Percentiles rank a stretch among this genome's conserved stretches.
Conservation (phyloP, 148 eudicot genomes). For the Arbutus unedo region DNA sequence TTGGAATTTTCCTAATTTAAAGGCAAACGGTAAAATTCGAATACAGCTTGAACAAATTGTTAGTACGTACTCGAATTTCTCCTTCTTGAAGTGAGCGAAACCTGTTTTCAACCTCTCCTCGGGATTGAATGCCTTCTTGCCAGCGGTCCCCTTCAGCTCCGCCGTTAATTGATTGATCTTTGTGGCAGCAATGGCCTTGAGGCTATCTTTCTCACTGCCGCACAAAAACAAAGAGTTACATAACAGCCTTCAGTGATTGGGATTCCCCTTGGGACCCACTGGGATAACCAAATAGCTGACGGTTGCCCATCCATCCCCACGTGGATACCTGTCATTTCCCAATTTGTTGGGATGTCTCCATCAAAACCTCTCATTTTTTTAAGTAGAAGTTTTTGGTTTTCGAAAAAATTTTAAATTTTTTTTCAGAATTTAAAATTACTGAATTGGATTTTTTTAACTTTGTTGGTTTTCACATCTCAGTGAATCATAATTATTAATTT, state of each 20-base stretch:
- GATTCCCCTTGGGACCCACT: background rate
- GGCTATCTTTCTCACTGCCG: slow-evolving; percentile 54
- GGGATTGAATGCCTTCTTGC: slow-evolving; percentile 38
- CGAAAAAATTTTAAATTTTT: no score
- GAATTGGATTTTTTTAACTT: no score
- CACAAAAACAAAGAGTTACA: background rate
- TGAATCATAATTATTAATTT: no score
- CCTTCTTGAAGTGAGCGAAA: slow-evolving; percentile 67
- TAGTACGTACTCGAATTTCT: slow-evolving; percentile 67
- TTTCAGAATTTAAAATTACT: no score
- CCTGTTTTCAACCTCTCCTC: slow-evolving; percentile 58
- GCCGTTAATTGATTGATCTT: slow-evolving; percentile 65
- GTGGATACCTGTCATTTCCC: no score
- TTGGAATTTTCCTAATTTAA: background rate
- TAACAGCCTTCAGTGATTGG: background rate
- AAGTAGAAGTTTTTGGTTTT: no score
- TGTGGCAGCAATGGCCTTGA: slow-evolving; percentile 51
- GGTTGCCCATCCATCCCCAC: no score
- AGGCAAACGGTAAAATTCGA: background rate
- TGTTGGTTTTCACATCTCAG: no score
- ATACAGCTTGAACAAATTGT: background rate
- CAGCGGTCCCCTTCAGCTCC: slow-evolving; percentile 44
- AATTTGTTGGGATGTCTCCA: no score
- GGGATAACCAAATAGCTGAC: background rate
- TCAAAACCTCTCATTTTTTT: no score